Evolutionary conservation across 768 basidiomycete genomes (phyloP), one percentile per base, ranked within the genome.

Genomic region (Xerocomus potaroensis): DNA sequence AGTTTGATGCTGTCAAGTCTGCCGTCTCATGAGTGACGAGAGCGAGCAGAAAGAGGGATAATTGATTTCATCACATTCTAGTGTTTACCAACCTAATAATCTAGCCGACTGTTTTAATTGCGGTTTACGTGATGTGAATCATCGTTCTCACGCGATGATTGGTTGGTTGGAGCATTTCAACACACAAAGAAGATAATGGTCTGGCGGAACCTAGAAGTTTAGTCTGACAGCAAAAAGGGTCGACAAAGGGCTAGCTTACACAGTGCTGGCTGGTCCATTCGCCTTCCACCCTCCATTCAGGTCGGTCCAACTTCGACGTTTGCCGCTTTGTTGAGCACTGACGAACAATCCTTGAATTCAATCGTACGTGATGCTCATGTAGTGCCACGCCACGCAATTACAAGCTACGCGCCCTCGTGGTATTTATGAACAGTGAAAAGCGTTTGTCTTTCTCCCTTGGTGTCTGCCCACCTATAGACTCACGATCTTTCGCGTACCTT

Each of bases 51-150:
- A 47, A 47, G 41, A 45, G 43, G 45, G 47, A 54, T 36, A 42
- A 45, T 39, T 57, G 35, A 32, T 54, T 53, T 43, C 32, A 39
- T 42, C 41, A 48, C 32, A 38, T 43, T 48, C 43, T 43, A 9
- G 16, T 19, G 42, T 54, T 51, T 42, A 51, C 43, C 43, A 48
- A 48, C 46, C 48, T 50, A 44, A 60, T 51, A 47, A 64, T 65
- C 60, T 60, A 63, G 60, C 54, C 57, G 61, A 53, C 38, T 49
- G 29, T 60, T 58, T 59, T 45, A 50, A 49, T 52, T 43, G 10
- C 9, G 36, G 26, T 21, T 61, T 65, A 63, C 59, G 59, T 62
- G 42, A 61, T 47, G 37, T 47, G 52, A 54, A 50, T 38, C 45
- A 45, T 53, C 26, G 19, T 53, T 48, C 34, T 5, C 12, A 11